Base-by-base conservation (phyloP, 306 rosid species). In the Abrus precatorius region DNA sequence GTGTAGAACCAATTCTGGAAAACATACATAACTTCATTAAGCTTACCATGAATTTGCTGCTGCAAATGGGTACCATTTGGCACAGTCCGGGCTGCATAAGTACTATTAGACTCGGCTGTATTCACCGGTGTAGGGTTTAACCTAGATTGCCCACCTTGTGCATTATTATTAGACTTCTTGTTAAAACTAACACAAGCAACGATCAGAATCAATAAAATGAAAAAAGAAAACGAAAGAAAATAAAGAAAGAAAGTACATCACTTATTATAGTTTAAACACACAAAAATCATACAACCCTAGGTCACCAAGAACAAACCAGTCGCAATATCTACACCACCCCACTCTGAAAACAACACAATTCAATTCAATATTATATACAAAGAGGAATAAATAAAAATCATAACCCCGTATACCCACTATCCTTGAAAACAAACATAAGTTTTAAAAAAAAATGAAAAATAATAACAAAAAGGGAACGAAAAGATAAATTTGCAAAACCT, bases 141-240 rank as follows among this genome's bases (percentile, higher is more conserved):
- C 94, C 96, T 90, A 59, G 94, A 75, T 79, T 90, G 99, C 80
- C 94, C 97, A 61, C 96, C 98, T 88, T 91, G 97, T 81, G 93
- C 96, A 93, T 90, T 85, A 90, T 89, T 88, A 84, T 80, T 88
- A 82, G 84, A 55, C 96, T 87, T 93, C 88, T 89, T 93, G 80
- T 78, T 78, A 52, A 30, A 83, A 89, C 99, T 95, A 85, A 69
- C 36, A 80, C 45, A 80, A 49, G 56, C 50, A 84, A 85, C 55
- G 82, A 81, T 47, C 59, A 79, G 7, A 73, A 67, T 80, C 52
- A 82, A 74, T 74, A 44, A 68, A 28, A 63, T 27, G 36, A 11
- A 49, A 36, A 12, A 45, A 45, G 13, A 43, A 1, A 43, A 43
- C 20, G 13, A 67, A 43, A 43, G 13, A 67, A 43, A 66, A 41